Percentiles rank a stretch among this genome's conserved stretches.
These are phyloP conservation scores for Comarum palustre DNA, from an alignment of 306 rosid species.

Conservation along the genomic window DNA sequence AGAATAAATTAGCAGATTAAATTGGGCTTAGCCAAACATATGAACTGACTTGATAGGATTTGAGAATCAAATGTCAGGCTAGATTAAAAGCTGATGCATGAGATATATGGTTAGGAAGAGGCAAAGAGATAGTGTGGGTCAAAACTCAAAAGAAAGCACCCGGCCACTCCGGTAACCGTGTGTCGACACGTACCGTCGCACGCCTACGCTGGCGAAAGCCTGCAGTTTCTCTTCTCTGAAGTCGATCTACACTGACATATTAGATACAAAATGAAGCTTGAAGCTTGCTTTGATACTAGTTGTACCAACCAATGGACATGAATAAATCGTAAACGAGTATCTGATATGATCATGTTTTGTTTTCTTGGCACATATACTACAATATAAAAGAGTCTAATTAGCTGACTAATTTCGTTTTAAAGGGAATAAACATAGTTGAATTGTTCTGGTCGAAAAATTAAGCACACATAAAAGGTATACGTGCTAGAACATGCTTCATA, in stretches of 20 bases:
- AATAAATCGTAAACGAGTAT: neutral
- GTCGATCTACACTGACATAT: neutral
- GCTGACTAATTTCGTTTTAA: neutral
- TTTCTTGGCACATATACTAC: neutral
- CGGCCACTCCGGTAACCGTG: too few relatives aligned
- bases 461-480: neutral
- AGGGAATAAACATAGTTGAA: neutral
- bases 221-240: neutral
- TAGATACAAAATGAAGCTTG: neutral
- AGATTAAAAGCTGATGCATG: too few relatives aligned
- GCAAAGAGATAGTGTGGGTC: too few relatives aligned
- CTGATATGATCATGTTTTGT: neutral
- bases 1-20: too few relatives aligned
- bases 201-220: neutral
- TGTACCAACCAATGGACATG: neutral
- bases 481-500: constrained; percentile 5
- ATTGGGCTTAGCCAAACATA: too few relatives aligned
- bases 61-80: too few relatives aligned
- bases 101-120: too few relatives aligned
- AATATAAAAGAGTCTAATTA: neutral
- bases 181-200: too few relatives aligned
- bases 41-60: too few relatives aligned
- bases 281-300: too few relatives aligned
- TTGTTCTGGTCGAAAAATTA: neutral
- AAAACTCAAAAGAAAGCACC: too few relatives aligned